Base-by-base conservation (phyloP, 768 basidiomycete species). In the Boletus tylopilopsis region DNA sequence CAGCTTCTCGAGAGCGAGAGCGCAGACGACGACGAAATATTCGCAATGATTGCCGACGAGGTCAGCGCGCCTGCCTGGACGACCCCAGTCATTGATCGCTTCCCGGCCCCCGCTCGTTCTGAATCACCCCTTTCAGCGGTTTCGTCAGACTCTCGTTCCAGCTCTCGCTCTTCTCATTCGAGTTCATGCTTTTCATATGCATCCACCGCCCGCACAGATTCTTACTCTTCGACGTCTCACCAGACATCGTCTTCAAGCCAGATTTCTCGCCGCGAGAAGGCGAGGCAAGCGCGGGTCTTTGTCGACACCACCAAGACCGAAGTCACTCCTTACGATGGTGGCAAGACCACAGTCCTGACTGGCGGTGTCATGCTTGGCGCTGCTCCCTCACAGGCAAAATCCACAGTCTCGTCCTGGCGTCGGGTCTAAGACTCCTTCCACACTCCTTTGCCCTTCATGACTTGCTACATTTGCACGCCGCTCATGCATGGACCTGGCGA, bases 341-440 rank as follows among this genome's bases (percentile, higher is more conserved):
- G 89, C 55, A 90, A 89, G 77, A 91, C 89, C 45, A 90, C 88
- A 24, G 88, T 90, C 42, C 80, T 91, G 58, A 90, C 88, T 3
- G 89, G 89, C 49, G 89, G 88, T 55, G 88, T 90, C 57, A 91
- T 91, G 89, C 85, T 91, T 53, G 88, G 87, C 42, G 71, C 76
- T 33, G 74, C 71, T 55, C 62, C 68, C 49, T 50, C 64, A 45
- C 63, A 70, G 55, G 50, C 59, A 59, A 62, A 62, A 63, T 61
- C 68, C 49, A 45, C 56, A 39, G 47, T 57, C 42, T 49, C 64
- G 70, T 77, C 67, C 78, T 85, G 85, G 84, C 81, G 83, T 64
- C 78, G 81, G 64, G 74, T 73, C 50, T 78, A 61, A 73, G 57
- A 46, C 55, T 45, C 19, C 40, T 41, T 50, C 33, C 50, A 66